A percentile compares a stretch with the other conserved stretches of the same genome.
These are phyloP conservation scores for Tolypocladium tropicale DNA, from an alignment of 2,329 filamentous ascomycete genomes.

Conservation along the genomic window DNA sequence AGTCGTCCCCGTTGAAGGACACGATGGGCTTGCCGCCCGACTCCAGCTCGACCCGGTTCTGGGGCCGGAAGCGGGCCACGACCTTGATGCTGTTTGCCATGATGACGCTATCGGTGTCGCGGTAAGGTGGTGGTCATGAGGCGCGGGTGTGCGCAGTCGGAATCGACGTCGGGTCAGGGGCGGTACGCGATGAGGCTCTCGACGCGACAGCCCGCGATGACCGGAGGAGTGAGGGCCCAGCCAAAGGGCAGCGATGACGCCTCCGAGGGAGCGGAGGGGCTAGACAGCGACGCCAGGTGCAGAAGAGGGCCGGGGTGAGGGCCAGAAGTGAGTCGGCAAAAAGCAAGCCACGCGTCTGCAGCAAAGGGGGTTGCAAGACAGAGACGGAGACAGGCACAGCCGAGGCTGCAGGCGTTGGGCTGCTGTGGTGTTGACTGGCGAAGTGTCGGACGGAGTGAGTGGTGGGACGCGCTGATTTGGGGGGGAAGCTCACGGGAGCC, in stretches of 20 bases:
- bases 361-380: background rate
- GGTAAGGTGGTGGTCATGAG: constrained; percentile 4
- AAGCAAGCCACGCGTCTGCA: background rate
- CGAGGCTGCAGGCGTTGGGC: background rate
- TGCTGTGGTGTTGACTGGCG: background rate
- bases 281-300: background rate
- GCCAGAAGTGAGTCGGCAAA: background rate
- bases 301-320: background rate
- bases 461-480: background rate
- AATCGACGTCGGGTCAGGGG: constrained; percentile 1
- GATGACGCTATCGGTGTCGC: constrained; percentile 25
- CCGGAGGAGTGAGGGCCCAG: background rate
- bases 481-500: background rate
- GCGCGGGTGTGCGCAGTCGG: constrained; percentile 2
- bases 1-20: constrained; percentile 77
- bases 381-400: background rate
- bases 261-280: background rate
- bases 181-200: background rate
- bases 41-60: constrained; percentile 87
- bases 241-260: background rate
- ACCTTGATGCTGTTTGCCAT: constrained; percentile 68
- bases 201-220: constrained; percentile 1
- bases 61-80: constrained; percentile 93
- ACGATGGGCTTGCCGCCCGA: constrained; percentile 91
- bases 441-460: background rate